Percentiles rank a stretch among this genome's conserved stretches.
phyloP scores from a whole-genome alignment of 768 basidiomycete genomes.

The Epithele typhae region DNA sequence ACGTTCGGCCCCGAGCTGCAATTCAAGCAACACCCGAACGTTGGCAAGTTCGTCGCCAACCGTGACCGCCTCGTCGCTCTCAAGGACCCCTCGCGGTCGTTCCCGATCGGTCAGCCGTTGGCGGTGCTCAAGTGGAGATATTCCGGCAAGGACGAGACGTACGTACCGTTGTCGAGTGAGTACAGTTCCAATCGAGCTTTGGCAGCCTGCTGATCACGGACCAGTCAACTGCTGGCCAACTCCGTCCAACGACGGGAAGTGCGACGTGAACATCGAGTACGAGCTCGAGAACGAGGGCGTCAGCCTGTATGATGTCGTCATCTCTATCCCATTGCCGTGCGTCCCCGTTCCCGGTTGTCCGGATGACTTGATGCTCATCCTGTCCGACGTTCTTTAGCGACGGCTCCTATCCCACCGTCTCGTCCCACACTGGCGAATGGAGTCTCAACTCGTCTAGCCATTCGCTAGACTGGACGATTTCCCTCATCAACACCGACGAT shows the following conservation, averaged over 20 bases:
- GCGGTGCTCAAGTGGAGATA: constrained; percentile 94
- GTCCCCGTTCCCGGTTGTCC: constrained; percentile 26
- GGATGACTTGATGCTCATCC: not conserved
- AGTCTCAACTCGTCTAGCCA: constrained; percentile 75
- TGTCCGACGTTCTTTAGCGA: constrained; percentile 41
- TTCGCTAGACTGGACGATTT: constrained; percentile 82
- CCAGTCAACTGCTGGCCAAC: constrained; percentile 97
- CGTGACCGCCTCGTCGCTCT: constrained; percentile 68
- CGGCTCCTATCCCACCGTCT: constrained; percentile 83
- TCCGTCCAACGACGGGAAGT: constrained; percentile 85
- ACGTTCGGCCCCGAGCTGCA: constrained; percentile 71
- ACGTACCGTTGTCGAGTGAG: constrained; percentile 88
- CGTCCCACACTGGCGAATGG: constrained; percentile 76
- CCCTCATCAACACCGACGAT: constrained; percentile 56
- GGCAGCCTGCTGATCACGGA: not conserved
- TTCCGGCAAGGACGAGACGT: constrained; percentile 84
- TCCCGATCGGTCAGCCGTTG: constrained; percentile 84
- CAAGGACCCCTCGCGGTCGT: constrained; percentile 77
- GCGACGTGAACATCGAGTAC: constrained; percentile 95
- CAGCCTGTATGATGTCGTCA: constrained; percentile 77
- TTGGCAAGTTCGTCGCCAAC: constrained; percentile 77
- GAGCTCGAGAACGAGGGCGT: constrained; percentile 87
- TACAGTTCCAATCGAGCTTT: constrained; percentile 7
- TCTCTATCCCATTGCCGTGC: constrained; percentile 92
- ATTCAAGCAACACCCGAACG: constrained; percentile 97